Evolutionary conservation across 2,329 filamentous ascomycete genomes (phyloP), one percentile per base, ranked within the genome.

Genomic region (Graphilbum sp.): DNA sequence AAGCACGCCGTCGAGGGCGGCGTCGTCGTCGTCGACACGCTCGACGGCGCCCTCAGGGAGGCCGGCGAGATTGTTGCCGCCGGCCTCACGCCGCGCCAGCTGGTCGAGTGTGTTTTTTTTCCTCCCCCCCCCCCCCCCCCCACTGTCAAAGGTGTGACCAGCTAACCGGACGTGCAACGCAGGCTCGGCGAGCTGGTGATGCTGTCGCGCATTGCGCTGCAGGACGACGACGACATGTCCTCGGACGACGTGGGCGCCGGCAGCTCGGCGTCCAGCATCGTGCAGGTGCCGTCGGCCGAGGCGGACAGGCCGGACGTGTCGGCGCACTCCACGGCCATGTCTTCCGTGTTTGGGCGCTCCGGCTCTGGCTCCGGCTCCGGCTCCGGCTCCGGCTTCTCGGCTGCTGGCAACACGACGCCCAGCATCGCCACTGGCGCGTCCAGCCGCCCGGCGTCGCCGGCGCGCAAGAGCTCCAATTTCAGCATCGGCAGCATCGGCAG

Each of bases 41-140:
- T 93, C 0, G 77, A 84, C 21, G 82, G 81, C 0, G 86, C 79
- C 34, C 54, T 94, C 32, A 76, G 77, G 48, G 84, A 94, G 52
- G 81, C 87, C 0, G 88, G 88, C 0, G 88, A 96, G 60, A 64
- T 96, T 35, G 79, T 92, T 10, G 73, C 84, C 46, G 83, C 84
- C 0, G 76, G 75, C 0, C 62, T 95, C 21, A 65, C 66, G 18
- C 75, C 82, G 0, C 68, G 75, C 34, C 79, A 92, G 48, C 68
- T 95, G 4, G 82, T 94, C 0, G 88, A 95, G 70, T 73, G 52
- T 29, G 13, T 27, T n/a, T n/a, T n/a, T n/a, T n/a, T n/a, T n/a
- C n/a, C n/a, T n/a, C n/a, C n/a, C n/a, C n/a, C n/a, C n/a, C n/a
- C n/a, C n/a, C n/a, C n/a, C n/a, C n/a, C n/a, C n/a, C n/a, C n/a